Base-by-base conservation (phyloP, 192 early-diverging fungal genomes). In the Coemansia sp. region DNA sequence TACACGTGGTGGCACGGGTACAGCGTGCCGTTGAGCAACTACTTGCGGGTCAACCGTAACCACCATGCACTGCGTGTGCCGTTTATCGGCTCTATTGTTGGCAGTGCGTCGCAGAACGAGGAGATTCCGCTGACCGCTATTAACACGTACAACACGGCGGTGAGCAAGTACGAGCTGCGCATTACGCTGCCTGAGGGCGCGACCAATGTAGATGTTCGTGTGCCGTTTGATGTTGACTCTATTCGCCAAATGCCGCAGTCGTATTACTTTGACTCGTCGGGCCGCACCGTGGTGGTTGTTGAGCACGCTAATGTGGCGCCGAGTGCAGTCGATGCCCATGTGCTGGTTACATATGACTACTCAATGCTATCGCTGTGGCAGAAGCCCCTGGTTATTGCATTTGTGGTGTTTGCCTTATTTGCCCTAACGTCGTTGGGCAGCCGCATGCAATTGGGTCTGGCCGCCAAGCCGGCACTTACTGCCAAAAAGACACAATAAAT, bases 1-100 rank as follows among this genome's bases (percentile, higher is more conserved):
- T 98, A 96, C 67, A 92, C 90, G 14, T 99, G 93, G 94, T 89
- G 89, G 69, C 89, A 94, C 66, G 95, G 94, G 4, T 99, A 94
- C 83, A 89, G 91, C 53, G 81, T 89, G 20, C 90, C 94, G 12
- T 62, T 93, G 22, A 57, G 64, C 43, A 64, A 76, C 19, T 90
- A 90, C 69, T 57, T 97, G 27, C 89, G 85, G 48, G 74, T 82
- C 5, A 56, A 65, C 3, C 65, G 57, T 43, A 81, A 75, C 6
- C 68, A 75, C 10, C 89, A 89, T 64, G 68, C 84, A 4, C 82
- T 97, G 51, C 82, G 86, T 11, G 82, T 92, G 19, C 86, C 88
- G 11, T 88, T 96, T 64, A 78, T 91, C 13, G 87, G 85, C 3
- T 71, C 75, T 23, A 65, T 96, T 24, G 70, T 71, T 3, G 83